Conservation (phyloP, 768 basidiomycete species). For the Hemileccinum impolitum region DNA sequence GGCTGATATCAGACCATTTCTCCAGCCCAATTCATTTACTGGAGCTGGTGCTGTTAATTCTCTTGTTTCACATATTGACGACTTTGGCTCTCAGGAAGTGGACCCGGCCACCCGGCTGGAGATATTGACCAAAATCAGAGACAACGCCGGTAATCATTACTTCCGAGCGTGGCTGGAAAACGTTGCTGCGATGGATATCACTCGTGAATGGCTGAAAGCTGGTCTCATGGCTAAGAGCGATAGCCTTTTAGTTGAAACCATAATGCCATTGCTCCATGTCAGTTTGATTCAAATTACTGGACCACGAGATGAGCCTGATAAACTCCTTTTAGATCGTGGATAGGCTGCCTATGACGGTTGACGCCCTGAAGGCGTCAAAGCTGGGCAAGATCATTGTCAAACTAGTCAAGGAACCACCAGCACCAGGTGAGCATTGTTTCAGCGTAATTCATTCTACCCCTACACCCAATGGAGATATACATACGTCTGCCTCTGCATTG, state of each 20-base stretch:
- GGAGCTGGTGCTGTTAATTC: conserved; percentile 65
- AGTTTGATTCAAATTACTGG: conserved; percentile 35
- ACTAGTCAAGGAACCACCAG: conserved; percentile 70
- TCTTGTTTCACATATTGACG: conserved; percentile 56
- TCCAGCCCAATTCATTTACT: conserved; percentile 58
- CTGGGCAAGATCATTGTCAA: conserved; percentile 78
- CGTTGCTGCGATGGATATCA: conserved; percentile 67
- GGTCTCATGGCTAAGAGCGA: conserved; percentile 57
- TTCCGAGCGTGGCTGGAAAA: conserved; percentile 86
- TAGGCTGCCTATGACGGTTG: conserved; percentile 72
- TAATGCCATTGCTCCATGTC: conserved; percentile 86
- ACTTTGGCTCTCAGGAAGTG: conserved; percentile 62
- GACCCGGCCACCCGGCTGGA: conserved; percentile 65
- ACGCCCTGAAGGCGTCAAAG: conserved; percentile 66
- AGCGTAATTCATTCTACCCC: conserved; percentile 13
- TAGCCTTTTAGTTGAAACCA: conserved; percentile 60
- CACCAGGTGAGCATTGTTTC: conserved; percentile 65
- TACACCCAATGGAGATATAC: conserved; percentile 27
- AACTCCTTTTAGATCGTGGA: conserved; percentile 60
- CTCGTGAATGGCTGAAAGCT: conserved; percentile 78
- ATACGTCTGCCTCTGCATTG: conserved; percentile 27
- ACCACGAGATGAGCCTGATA: conserved; percentile 17
- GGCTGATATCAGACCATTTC: conserved; percentile 48
- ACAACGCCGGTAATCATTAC: conserved; percentile 82
- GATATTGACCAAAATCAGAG: conserved; percentile 76